A percentile compares a stretch with the other conserved stretches of the same genome.
Conservation (phyloP, 2,329 filamentous ascomycete genomes). For the Arthrobotrys pseudoclavata region DNA sequence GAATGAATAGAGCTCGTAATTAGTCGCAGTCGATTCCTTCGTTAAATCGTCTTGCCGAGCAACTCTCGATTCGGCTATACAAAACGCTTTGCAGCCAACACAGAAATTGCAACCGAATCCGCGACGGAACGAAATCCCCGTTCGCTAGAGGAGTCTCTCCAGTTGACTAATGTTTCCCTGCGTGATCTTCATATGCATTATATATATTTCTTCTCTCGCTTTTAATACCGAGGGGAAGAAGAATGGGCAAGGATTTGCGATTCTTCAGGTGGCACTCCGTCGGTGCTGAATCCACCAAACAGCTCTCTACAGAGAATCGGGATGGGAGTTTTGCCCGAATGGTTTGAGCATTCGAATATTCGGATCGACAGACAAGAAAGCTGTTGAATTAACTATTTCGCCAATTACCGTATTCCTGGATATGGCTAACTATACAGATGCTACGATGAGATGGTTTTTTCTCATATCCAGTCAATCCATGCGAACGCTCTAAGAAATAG, state of each 20-base stretch:
- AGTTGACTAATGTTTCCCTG: conserved; percentile 3
- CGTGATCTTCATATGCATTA: neutral
- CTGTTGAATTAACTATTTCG: neutral
- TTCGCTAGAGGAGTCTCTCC: conserved; percentile 7
- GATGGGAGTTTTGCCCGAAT: neutral
- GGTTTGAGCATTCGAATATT: neutral
- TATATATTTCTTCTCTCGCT: conserved; percentile 4
- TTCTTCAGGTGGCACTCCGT: neutral
- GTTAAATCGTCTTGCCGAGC: neutral
- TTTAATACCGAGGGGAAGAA: neutral
- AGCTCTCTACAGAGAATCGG: neutral
- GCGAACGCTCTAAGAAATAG: neutral
- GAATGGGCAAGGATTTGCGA: neutral
- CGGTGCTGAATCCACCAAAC: neutral
- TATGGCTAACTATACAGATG: neutral
- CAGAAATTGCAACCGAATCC: conserved; percentile 7
- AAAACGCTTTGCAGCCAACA: conserved; percentile 12
- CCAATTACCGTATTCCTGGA: neutral
- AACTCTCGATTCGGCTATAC: neutral
- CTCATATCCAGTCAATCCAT: neutral
- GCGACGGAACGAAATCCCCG: conserved; percentile 10
- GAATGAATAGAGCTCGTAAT: too few species aligned
- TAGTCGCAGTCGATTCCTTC: too few species aligned
- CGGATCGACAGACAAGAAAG: conserved; percentile 4
- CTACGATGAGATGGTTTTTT: neutral